Conservation (phyloP, 257 asterid genomes). For the Penstemon barbatus region DNA sequence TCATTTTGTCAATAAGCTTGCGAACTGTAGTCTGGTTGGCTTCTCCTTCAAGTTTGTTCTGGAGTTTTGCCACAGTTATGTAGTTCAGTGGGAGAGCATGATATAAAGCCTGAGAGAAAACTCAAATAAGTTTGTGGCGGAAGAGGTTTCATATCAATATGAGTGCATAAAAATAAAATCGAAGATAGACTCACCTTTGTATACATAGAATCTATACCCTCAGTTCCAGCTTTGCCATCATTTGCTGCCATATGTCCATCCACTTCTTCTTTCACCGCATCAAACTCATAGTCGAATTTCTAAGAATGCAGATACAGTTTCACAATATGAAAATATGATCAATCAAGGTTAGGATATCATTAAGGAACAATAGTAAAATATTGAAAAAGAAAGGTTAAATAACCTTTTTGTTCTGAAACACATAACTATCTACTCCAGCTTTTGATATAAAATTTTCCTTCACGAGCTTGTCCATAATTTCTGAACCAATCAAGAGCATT, state of each 20-base stretch:
- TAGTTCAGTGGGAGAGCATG: slow-evolving; percentile 89
- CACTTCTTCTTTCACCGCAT: slow-evolving; percentile 77
- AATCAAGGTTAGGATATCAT: slow-evolving; percentile 19
- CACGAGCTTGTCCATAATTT: slow-evolving; percentile 72
- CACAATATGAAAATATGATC: slow-evolving; percentile 24
- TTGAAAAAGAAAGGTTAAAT: slow-evolving; percentile 7
- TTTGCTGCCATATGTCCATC: slow-evolving; percentile 33
- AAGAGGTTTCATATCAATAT: slow-evolving; percentile 2
- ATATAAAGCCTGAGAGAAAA: slow-evolving; percentile 68
- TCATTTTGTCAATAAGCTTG: slow-evolving; percentile 84
- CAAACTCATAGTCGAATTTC: slow-evolving; percentile 69
- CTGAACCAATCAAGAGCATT: slow-evolving; percentile 41
- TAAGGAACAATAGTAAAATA: background rate
- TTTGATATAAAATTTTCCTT: slow-evolving; percentile 57
- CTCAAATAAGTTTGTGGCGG: slow-evolving; percentile 15
- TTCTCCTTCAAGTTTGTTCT: slow-evolving; percentile 71
- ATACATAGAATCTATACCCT: slow-evolving; percentile 57
- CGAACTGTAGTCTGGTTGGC: slow-evolving; percentile 61
- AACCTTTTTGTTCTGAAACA: slow-evolving; percentile 65
- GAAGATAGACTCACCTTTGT: slow-evolving; percentile 61
- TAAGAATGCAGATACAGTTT: slow-evolving; percentile 28
- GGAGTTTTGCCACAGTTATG: slow-evolving; percentile 68
- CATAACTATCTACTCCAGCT: slow-evolving; percentile 55
- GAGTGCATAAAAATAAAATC: background rate
- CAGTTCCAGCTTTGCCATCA: slow-evolving; percentile 38